A percentile compares a stretch with the other conserved stretches of the same genome.
Conservation (phyloP, 345 rosid species). For the Citrus maxima region DNA sequence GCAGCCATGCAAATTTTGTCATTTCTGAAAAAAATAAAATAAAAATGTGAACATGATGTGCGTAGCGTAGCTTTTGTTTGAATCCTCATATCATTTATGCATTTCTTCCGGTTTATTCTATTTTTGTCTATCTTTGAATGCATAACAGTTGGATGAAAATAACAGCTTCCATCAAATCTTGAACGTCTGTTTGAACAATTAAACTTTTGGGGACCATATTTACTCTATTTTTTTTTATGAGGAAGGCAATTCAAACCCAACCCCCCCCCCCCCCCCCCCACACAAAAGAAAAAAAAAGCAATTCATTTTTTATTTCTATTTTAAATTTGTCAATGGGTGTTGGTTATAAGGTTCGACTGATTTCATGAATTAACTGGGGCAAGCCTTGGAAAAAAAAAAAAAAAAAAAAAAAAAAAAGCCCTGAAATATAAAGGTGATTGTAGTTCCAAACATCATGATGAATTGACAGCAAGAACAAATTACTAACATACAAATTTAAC, state of each 20-base stretch:
- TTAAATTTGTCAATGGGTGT: not conserved
- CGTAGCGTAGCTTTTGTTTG: not conserved
- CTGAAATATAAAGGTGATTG: no score
- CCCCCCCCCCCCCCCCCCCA: no score
- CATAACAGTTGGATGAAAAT: not conserved
- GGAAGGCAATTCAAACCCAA: no score
- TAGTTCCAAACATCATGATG: not conserved
- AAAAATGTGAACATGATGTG: no score
- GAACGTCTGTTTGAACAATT: not conserved
- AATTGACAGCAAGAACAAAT: not conserved
- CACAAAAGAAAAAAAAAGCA: not conserved
- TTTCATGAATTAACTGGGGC: not conserved
- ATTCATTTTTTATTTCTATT: not conserved
- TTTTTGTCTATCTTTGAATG: not conserved
- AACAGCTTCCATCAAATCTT: not conserved
- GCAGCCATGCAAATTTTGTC: no score
- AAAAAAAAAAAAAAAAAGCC: not conserved
- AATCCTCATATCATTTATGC: not conserved
- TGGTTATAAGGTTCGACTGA: constrained; percentile 1
- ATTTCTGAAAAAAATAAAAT: no score
- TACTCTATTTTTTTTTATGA: no score
- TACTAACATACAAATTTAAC: not conserved
- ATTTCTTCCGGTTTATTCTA: no score
- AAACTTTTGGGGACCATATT: not conserved
- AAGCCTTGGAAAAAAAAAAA: not conserved